A percentile compares a stretch with the other conserved stretches of the same genome.
Evolutionary conservation across 179 eudicot genomes (phyloP).

Genomic region (Silene noctiflora): DNA sequence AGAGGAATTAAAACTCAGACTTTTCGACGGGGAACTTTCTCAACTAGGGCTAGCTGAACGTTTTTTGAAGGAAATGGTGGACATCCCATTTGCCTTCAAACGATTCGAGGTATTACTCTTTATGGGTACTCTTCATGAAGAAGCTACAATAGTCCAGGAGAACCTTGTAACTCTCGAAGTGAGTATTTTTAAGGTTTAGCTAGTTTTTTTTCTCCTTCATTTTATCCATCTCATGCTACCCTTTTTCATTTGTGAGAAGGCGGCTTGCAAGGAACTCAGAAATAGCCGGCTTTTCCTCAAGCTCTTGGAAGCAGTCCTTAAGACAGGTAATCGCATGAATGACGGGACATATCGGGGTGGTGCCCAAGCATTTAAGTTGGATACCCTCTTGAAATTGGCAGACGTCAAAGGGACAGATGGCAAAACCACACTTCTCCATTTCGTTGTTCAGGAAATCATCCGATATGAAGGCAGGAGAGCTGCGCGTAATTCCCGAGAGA

Average conservation of each 20-base stretch:
- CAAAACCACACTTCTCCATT: conserved; percentile 82
- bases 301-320: conserved; percentile 83
- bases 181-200: conserved; percentile 8
- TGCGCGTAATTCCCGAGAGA: conserved; percentile 52
- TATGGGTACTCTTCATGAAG: conserved; percentile 65
- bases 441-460: conserved; percentile 88
- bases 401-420: conserved; percentile 84
- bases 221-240: not conserved
- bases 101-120: conserved; percentile 63
- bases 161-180: conserved; percentile 66
- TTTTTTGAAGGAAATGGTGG: conserved; percentile 65
- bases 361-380: conserved; percentile 87
- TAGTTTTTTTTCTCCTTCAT: not conserved
- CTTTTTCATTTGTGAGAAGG: conserved; percentile 33
- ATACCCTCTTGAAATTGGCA: conserved; percentile 69
- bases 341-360: conserved; percentile 87
- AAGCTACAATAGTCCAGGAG: conserved; percentile 44
- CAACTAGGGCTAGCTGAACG: conserved; percentile 83
- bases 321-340: conserved; percentile 92
- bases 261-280: conserved; percentile 69
- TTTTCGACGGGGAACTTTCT: conserved; percentile 56
- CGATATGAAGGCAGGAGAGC: conserved; percentile 83
- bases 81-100: conserved; percentile 71
- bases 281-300: conserved; percentile 72
- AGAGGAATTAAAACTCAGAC: conserved; percentile 72